Conservation (phyloP, 805 yeast species). For the Blastobotrys chiropterorum region DNA sequence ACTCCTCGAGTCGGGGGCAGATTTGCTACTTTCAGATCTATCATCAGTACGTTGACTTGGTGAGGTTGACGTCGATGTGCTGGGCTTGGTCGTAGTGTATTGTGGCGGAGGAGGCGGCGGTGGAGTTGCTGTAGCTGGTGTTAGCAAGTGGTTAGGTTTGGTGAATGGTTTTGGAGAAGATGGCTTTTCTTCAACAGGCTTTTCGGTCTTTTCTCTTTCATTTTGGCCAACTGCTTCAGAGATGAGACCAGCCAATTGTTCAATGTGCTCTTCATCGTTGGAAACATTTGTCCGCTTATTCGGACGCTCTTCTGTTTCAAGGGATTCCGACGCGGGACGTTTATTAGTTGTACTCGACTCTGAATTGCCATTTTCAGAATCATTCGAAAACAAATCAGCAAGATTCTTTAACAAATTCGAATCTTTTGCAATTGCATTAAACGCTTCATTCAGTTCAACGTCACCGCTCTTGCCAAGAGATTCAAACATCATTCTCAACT, state of each 20-base stretch:
- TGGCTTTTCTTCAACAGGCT: neutral
- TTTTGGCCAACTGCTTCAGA: conserved; percentile 5
- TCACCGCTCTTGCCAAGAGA: conserved; percentile 17
- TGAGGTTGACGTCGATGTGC: neutral
- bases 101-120: conserved; percentile 2
- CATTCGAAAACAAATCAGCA: conserved; percentile 17
- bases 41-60: neutral
- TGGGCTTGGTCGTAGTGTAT: neutral
- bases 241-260: conserved; percentile 9
- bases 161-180: neutral
- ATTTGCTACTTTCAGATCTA: neutral
- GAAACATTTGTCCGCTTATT: neutral
- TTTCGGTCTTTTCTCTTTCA: neutral
- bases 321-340: neutral
- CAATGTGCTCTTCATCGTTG: conserved; percentile 3
- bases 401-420: conserved; percentile 23
- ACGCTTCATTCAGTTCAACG: conserved; percentile 22
- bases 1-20: neutral
- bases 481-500: conserved; percentile 24
- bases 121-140: neutral
- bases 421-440: conserved; percentile 22
- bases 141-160: neutral
- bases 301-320: neutral
- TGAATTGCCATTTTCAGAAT: neutral
- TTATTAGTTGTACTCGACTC: no score